Conservation (phyloP, 2,329 filamentous ascomycete species). For the Colletotrichum musae region DNA sequence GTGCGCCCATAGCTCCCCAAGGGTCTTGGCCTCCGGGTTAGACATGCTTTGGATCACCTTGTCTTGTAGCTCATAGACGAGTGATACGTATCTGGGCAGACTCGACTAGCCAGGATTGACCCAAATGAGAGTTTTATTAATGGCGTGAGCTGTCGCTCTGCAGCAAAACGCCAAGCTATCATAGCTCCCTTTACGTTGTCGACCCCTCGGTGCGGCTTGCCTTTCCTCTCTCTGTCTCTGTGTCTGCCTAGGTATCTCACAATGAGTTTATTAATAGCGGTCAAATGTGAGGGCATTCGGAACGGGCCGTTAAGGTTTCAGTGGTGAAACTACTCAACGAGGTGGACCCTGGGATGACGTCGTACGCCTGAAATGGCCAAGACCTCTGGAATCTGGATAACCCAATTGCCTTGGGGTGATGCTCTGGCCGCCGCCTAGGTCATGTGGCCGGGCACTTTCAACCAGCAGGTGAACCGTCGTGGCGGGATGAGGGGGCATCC, state of each 20-base stretch:
- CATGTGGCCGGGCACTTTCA: conserved; percentile 9
- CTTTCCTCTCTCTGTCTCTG: no score
- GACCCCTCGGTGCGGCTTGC: background rate
- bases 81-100: no score
- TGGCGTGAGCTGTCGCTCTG: background rate
- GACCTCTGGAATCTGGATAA: background rate
- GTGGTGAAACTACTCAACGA: conserved; percentile 16
- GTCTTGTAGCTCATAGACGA: background rate
- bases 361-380: conserved; percentile 26
- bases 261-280: background rate
- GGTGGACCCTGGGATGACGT: conserved; percentile 5
- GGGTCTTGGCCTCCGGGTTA: background rate
- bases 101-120: background rate
- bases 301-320: conserved; percentile 34
- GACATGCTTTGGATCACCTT: conserved; percentile 1
- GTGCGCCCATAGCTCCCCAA: conserved; percentile 1
- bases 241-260: background rate
- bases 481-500: conserved; percentile 10
- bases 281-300: conserved; percentile 30
- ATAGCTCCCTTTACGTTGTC: background rate
- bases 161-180: conserved; percentile 9
- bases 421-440: background rate
- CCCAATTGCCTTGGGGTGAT: background rate
- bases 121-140: background rate
- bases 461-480: conserved; percentile 28